These are phyloP conservation scores for Boletus fagicola DNA, from an alignment of 768 basidiomycete genomes.

Conservation along the genomic window DNA sequence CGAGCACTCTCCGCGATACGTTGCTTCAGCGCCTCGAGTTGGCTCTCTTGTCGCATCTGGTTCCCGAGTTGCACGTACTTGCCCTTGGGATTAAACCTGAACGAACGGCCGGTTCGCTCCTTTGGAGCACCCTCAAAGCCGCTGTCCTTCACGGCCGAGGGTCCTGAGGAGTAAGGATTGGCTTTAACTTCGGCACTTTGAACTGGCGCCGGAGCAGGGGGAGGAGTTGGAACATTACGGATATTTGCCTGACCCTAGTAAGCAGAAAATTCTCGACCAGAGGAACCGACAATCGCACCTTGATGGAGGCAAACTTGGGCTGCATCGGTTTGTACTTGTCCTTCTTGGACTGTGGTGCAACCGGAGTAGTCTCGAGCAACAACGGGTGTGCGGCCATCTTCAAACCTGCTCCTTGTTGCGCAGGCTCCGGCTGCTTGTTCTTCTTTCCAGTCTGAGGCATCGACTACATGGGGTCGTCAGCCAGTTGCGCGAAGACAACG, in stretches of 20 bases:
- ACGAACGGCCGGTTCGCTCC: slow-evolving; percentile 64
- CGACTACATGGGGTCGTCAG: slow-evolving; percentile 38
- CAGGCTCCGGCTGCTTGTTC: slow-evolving; percentile 54
- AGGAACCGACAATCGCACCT: slow-evolving; percentile 43
- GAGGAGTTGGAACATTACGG: slow-evolving; percentile 70
- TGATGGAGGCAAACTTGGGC: slow-evolving; percentile 96
- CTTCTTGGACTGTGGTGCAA: slow-evolving; percentile 71
- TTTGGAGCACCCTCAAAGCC: slow-evolving; percentile 73
- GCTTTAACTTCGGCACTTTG: slow-evolving; percentile 44
- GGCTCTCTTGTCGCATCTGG: slow-evolving; percentile 67
- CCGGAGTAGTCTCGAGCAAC: slow-evolving; percentile 59
- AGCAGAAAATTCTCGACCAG: neutral
- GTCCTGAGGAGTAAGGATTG: slow-evolving; percentile 75
- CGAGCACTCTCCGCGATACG: slow-evolving; percentile 89
- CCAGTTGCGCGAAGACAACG: neutral
- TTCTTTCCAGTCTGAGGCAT: slow-evolving; percentile 54
- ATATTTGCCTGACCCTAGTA: slow-evolving; percentile 59
- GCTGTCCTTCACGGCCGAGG: slow-evolving; percentile 49
- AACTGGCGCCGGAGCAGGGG: slow-evolving; percentile 36
- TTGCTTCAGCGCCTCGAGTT: slow-evolving; percentile 89
- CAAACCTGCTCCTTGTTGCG: slow-evolving; percentile 78
- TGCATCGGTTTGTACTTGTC: slow-evolving; percentile 98
- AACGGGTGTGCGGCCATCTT: slow-evolving; percentile 92
- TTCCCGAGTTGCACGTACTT: slow-evolving; percentile 79
- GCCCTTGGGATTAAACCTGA: slow-evolving; percentile 91